Conservation (phyloP, 1,139 yeast genomes). For the Saccharomyces hybrid region DNA sequence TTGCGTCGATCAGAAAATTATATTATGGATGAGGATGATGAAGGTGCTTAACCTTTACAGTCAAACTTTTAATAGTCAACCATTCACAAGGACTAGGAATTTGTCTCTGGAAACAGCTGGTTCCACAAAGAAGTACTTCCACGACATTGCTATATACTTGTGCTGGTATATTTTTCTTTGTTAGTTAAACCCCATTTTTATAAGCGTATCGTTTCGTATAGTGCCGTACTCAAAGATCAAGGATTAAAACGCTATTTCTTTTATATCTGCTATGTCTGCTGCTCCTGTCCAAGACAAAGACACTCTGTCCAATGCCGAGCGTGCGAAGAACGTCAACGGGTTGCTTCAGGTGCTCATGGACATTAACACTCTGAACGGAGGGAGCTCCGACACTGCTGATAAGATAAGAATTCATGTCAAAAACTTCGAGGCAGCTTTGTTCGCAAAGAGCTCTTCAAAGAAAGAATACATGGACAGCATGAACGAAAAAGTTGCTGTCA, state of each 20-base stretch:
- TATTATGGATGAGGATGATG: not conserved
- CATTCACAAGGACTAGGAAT: not conserved
- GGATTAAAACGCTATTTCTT: not conserved
- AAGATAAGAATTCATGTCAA: slow-evolving; percentile 32
- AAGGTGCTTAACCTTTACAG: not conserved
- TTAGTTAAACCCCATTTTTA: not conserved
- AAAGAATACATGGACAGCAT: slow-evolving; percentile 32
- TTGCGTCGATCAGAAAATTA: slow-evolving; percentile 1
- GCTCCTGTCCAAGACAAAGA: slow-evolving; percentile 24
- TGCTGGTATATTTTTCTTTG: not conserved
- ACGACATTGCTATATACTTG: not conserved
- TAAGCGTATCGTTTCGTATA: not conserved
- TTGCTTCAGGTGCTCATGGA: slow-evolving; percentile 30
- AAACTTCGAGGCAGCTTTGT: slow-evolving; percentile 32
- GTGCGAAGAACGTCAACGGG: slow-evolving; percentile 30
- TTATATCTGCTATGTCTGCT: slow-evolving; percentile 7
- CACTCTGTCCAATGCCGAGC: slow-evolving; percentile 28
- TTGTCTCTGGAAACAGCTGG: not conserved
- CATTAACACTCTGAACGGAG: slow-evolving; percentile 32
- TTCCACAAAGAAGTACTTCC: not conserved
- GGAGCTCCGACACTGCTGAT: slow-evolving; percentile 29
- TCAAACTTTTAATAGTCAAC: not conserved
- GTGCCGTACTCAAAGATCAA: not conserved
- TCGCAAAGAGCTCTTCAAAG: slow-evolving; percentile 30
- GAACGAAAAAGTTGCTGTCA: slow-evolving; percentile 31